phyloP scores from a whole-genome alignment of 495 filamentous ascomycete genomes.

The Aspergillus olivimuriae region DNA sequence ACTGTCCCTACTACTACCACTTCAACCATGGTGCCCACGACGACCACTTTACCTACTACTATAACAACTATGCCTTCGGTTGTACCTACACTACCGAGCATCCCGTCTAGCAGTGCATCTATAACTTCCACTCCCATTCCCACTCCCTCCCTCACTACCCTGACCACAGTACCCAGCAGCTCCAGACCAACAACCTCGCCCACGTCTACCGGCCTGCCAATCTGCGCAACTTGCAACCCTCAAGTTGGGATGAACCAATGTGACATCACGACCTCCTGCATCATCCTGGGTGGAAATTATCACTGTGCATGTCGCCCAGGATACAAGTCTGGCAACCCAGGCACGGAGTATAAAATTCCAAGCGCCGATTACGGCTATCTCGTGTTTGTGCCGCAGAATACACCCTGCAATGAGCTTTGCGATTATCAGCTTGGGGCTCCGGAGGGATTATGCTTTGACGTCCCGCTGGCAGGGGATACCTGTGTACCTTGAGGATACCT shows the following conservation, averaged over 20 bases:
- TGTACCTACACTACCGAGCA: too few species aligned
- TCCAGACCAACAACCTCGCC: neutral
- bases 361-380: neutral
- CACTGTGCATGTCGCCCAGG: constrained; percentile 1
- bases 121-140: too few species aligned
- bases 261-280: constrained; percentile 1
- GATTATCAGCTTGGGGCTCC: constrained; percentile 1
- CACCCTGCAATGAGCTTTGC: neutral
- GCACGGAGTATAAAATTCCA: neutral
- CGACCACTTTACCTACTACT: too few species aligned
- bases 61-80: too few species aligned
- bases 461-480: neutral
- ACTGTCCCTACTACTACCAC: too few species aligned
- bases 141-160: too few species aligned
- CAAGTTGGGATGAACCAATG: neutral
- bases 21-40: too few species aligned
- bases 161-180: too few species aligned
- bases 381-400: constrained; percentile 1
- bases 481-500: neutral
- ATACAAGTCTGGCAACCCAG: neutral
- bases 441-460: neutral
- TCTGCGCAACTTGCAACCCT: neutral
- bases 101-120: too few species aligned
- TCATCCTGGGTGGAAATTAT: neutral
- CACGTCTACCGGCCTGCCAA: neutral